Base-by-base conservation (phyloP, 2,329 filamentous ascomycete species). In the Westerdykella ornata region DNA sequence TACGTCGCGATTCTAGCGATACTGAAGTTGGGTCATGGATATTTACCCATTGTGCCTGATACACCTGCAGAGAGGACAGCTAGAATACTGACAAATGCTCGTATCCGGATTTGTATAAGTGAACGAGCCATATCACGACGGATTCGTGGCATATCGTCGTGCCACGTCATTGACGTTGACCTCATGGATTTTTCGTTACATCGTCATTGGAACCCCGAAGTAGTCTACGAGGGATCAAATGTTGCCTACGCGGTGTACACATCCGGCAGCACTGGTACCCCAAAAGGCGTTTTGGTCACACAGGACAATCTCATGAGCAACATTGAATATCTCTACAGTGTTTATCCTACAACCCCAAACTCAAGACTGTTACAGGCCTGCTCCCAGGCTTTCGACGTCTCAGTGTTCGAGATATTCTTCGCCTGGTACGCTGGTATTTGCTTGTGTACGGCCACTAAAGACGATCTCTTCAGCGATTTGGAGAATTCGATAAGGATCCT, bases 331-430 rank as follows among this genome's bases (percentile, higher is more conserved):
- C 70, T 95, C 5, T 72, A 74, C 2, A 68, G 72, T 2, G 68
- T 85, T 0, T 94, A 94, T 55, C 84, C 85, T 0, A 68, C 69
- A 0, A 57, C 66, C 1, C 43, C 58, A 1, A 62, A 60, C 1
- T 76, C 80, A 1, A 76, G 80, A n/a, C 70, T 94, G 22, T 70
- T 95, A 0, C 88, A 94, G 63, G 80, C 85, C 2, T 94, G 85
- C 56, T 90, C 86, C 0, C 85, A 88, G 56, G 84, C 83, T 0
- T 94, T 94, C 57, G 86, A 94, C 56, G 76, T 94, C 2, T 94
- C 87, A 0, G 84, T 94, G 0, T 94, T 94, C 58, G 88, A 94
- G 56, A 89, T 94, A 12, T 90, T 94, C 60, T 94, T 87, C 53
- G 73, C 87, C 0, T 94, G 88, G 84, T 76, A 77, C 35, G 74